Evolutionary conservation across 345 rosid genomes (phyloP), one percentile per base, ranked within the genome.

Genomic region (Anacardium occidentale): DNA sequence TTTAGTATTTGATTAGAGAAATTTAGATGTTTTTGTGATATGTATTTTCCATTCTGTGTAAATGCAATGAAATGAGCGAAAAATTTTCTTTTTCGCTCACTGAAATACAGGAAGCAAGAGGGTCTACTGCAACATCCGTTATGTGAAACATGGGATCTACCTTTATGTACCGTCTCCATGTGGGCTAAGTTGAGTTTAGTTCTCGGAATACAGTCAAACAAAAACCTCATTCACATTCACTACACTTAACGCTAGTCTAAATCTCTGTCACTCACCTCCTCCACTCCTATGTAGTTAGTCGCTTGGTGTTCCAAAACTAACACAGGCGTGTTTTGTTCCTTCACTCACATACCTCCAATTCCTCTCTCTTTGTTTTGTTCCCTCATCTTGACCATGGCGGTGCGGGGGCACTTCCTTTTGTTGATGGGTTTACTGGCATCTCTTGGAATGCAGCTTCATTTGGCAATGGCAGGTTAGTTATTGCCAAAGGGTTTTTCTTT

Each of bases 381-480:
- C 48, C 63, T 75, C 72, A 21, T 62, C 60, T 64, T 54, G 24
- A 63, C 78, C 55, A 91, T 91, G 92, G 83, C 56, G 81, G 69
- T 69, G 62, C 37, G 24, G 54, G 55, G 71, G 45, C 69, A 51
- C 71, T 64, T 65, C 62, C 73, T 87, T 73, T 77, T 86, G 73
- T 77, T 83, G 51, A 54, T 87, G 82, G 83, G 83, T 77, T 76
- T 80, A 42, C 58, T 83, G 65, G 77, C 85, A 26, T 78, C 83
- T 77, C 77, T 82, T 69, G 82, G 77, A 71, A 67, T 78, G 80
- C 87, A 82, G 70, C 81, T 86, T 66, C 92, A 89, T 56, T 59
- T 65, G 21, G 51, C 69, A 60, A 32, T 77, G 55, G 88, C 87
- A 68, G 97, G 97, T 89, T 81, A 45, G 78, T 83, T 56, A 74